Conservation (phyloP, 2,329 filamentous ascomycete genomes). For the Fusarium nygamai region DNA sequence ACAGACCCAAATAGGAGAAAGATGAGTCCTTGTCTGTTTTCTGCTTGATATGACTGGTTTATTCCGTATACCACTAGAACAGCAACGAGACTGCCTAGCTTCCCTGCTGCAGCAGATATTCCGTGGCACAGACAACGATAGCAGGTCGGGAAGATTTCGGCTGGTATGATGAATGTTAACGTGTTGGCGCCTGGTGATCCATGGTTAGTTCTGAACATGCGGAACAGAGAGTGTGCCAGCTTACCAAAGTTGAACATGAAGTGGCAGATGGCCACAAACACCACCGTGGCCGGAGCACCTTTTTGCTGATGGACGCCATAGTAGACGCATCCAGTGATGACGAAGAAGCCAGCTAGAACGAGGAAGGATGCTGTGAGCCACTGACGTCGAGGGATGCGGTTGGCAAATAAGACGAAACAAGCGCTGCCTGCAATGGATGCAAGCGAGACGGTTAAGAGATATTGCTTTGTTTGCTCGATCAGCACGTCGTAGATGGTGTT, state of each 20-base stretch:
- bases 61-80: constrained; percentile 62
- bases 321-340: constrained; percentile 61
- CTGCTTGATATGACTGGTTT: constrained; percentile 55
- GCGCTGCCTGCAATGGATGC: constrained; percentile 61
- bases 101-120: constrained; percentile 69
- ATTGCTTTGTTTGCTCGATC: constrained; percentile 63
- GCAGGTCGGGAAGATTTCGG: constrained; percentile 71
- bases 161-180: constrained; percentile 71
- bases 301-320: constrained; percentile 56
- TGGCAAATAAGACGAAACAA: constrained; percentile 59
- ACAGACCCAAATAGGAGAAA: constrained; percentile 62
- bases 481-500: constrained; percentile 63
- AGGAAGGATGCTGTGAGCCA: constrained; percentile 63
- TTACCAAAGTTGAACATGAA: constrained; percentile 66
- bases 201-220: background rate
- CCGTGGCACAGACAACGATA: constrained; percentile 72
- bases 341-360: constrained; percentile 56
- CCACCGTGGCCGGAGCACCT: constrained; percentile 58
- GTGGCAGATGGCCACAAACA: constrained; percentile 62
- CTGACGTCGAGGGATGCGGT: constrained; percentile 58
- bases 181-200: constrained; percentile 62
- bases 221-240: constrained; percentile 10
- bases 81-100: constrained; percentile 65
- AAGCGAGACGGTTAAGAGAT: constrained; percentile 61
- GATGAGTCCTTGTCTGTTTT: constrained; percentile 58